These are phyloP conservation scores for Arxiozyma heterogenica DNA, from an alignment of 1,139 yeast genomes.

Conservation along the genomic window DNA sequence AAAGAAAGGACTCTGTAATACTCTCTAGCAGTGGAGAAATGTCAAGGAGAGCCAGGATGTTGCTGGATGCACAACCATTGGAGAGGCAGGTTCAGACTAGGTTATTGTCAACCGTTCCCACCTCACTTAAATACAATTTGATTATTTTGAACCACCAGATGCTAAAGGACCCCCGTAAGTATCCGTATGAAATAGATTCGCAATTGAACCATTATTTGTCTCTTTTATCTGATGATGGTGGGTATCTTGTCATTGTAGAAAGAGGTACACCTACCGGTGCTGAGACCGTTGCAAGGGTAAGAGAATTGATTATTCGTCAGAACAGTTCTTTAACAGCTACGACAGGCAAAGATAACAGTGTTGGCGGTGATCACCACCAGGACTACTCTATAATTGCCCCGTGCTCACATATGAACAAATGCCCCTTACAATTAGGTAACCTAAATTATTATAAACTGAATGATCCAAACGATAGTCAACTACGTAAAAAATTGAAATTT, in stretches of 20 bases:
- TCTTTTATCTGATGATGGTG: slow-evolving; percentile 66
- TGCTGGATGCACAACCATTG: slow-evolving; percentile 34
- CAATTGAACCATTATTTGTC: slow-evolving; percentile 53
- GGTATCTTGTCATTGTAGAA: slow-evolving; percentile 70
- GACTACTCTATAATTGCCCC: slow-evolving; percentile 65
- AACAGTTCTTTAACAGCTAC: slow-evolving; percentile 50
- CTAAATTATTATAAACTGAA: slow-evolving; percentile 56
- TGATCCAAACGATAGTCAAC: slow-evolving; percentile 15
- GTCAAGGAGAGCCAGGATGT: slow-evolving; percentile 70
- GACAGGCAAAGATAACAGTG: slow-evolving; percentile 16
- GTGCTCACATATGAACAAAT: slow-evolving; percentile 77
- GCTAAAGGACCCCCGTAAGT: slow-evolving; percentile 47
- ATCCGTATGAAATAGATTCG: slow-evolving; percentile 67
- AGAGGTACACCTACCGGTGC: slow-evolving; percentile 87
- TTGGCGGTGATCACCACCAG: slow-evolving; percentile 34
- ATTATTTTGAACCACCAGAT: slow-evolving; percentile 82
- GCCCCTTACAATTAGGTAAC: slow-evolving; percentile 77
- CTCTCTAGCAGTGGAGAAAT: slow-evolving; percentile 58
- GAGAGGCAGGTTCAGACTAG: slow-evolving; percentile 32
- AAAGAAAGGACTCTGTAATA: slow-evolving; percentile 59
- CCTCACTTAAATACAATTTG: slow-evolving; percentile 52
- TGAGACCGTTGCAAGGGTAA: slow-evolving; percentile 79
- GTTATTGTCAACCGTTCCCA: slow-evolving; percentile 42
- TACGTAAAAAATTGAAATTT: slow-evolving; percentile 46
- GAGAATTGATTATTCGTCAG: slow-evolving; percentile 81